phyloP scores from a whole-genome alignment of 139 green algal genomes.

The Monoraphidium neglectum region DNA sequence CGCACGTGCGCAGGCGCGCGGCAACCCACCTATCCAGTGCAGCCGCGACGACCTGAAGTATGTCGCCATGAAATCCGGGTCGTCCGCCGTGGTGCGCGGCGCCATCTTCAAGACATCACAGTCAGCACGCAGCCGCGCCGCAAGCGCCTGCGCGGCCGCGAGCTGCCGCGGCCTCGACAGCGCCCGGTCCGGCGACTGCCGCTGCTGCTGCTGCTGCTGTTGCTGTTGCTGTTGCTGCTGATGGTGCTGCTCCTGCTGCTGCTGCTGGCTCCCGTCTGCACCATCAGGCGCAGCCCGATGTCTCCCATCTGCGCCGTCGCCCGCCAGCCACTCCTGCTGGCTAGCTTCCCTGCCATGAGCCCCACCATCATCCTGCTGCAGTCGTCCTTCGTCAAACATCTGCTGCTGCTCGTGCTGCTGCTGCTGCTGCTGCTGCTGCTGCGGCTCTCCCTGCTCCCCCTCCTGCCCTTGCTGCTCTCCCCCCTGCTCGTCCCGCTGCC shows the following conservation, averaged over 20 bases:
- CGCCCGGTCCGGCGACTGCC: background rate
- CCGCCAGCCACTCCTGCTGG: background rate
- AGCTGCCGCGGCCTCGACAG: background rate
- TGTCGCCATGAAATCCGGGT: constrained; percentile 81
- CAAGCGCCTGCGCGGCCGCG: constrained; percentile 47
- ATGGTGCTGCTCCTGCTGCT: background rate
- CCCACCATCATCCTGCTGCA: constrained; percentile 18
- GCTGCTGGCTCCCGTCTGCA: background rate
- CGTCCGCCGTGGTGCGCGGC: constrained; percentile 58
- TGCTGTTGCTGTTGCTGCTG: background rate
- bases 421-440: background rate
- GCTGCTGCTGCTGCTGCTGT: constrained; percentile 12
- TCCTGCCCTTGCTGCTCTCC: background rate
- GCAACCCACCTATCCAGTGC: constrained; percentile 75
- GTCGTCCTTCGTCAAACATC: background rate
- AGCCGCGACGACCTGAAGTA: constrained; percentile 75
- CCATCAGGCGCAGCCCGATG: constrained; percentile 19
- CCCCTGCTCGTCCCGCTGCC: background rate
- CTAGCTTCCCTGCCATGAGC: background rate
- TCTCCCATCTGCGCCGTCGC: background rate
- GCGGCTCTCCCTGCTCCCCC: background rate
- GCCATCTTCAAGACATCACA: constrained; percentile 70
- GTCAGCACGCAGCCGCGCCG: constrained; percentile 52
- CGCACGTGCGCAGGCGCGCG: no score
- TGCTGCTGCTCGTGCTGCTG: background rate